Evolutionary conservation across 257 asterid genomes (phyloP).

Genomic region (Thymus quinquecostatus): DNA sequence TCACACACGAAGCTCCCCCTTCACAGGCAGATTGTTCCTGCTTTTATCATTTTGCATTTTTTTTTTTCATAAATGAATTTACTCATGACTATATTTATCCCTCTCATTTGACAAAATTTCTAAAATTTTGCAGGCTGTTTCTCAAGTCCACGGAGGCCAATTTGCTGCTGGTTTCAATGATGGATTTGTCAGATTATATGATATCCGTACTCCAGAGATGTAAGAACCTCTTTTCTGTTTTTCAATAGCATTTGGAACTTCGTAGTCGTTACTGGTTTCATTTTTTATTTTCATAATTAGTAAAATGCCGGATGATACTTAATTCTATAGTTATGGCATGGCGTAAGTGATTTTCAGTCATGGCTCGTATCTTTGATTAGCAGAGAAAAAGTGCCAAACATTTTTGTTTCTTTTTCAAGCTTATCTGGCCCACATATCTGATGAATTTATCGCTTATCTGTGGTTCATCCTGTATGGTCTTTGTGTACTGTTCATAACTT

Average conservation of each 20-base stretch:
- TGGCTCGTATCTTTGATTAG: neutral
- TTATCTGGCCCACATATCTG: neutral
- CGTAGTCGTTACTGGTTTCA: neutral
- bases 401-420: neutral
- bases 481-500: slow-evolving; percentile 1
- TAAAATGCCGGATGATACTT: neutral
- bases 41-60: neutral
- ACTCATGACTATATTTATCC: neutral
- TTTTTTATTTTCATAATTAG: slow-evolving; percentile 3
- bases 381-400: neutral
- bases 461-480: slow-evolving; percentile 20
- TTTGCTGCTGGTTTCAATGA: slow-evolving; percentile 91
- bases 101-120: neutral
- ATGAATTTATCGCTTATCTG: neutral
- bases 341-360: neutral
- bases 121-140: slow-evolving; percentile 64
- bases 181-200: slow-evolving; percentile 79
- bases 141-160: slow-evolving; percentile 91
- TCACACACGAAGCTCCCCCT: neutral
- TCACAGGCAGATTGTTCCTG: neutral
- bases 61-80: neutral
- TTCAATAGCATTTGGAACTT: slow-evolving; percentile 6
- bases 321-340: neutral
- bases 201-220: slow-evolving; percentile 83
- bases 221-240: slow-evolving; percentile 41